Evolutionary conservation across 768 basidiomycete species (phyloP).

Genomic region (Termitomyces sp.): DNA sequence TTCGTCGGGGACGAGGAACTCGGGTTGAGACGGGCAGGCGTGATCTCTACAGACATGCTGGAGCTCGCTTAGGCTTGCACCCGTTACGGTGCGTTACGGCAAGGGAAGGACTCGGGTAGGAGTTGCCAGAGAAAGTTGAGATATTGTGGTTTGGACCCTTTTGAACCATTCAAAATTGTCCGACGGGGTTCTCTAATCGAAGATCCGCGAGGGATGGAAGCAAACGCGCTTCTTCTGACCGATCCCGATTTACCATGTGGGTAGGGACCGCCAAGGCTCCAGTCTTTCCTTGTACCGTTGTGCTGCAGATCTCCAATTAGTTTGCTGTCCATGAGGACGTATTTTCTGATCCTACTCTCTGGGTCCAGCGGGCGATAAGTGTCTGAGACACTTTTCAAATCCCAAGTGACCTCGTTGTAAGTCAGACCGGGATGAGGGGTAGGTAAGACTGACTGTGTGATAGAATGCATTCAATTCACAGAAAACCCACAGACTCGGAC

Average conservation of each 20-base stretch:
- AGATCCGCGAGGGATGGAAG: not conserved
- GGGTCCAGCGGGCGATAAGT: not conserved
- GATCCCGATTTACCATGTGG: not conserved
- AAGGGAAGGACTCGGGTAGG: not conserved
- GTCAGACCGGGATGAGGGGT: not conserved
- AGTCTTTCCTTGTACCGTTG: no score
- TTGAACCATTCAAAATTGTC: not conserved
- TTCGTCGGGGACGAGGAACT: slow-evolving; percentile 14
- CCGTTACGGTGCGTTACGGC: not conserved
- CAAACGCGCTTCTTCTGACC: not conserved
- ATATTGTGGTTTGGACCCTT: not conserved
- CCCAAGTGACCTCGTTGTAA: not conserved
- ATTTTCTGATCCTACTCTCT: not conserved
- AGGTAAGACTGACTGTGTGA: not conserved
- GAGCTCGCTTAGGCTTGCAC: not conserved
- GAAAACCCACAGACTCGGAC: not conserved
- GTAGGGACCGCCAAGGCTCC: not conserved
- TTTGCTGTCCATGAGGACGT: not conserved
- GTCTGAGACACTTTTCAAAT: not conserved
- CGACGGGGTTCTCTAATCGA: not conserved
- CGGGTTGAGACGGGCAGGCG: not conserved
- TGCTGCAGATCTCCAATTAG: not conserved
- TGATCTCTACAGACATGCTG: not conserved
- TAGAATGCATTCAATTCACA: not conserved
- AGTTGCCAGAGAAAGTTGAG: not conserved